Base-by-base conservation (phyloP, 139 green algal species). In the Chlorella sp. region DNA sequence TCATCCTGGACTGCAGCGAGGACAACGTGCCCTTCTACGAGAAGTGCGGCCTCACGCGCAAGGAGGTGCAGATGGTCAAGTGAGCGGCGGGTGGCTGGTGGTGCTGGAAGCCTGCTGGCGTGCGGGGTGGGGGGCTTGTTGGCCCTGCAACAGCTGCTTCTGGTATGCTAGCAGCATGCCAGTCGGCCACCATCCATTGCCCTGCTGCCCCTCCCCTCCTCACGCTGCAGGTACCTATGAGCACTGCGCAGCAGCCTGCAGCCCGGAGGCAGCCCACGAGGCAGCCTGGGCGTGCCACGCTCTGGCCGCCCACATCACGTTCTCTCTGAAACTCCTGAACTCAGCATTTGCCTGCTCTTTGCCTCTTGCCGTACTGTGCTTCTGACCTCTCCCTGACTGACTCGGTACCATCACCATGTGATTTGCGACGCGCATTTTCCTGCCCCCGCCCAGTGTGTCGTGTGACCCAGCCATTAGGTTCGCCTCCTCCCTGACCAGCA, bases 1-100 rank as follows among this genome's bases (percentile, higher is more conserved):
- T 97, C 1, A 98, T 99, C 65, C 88, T 99, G 81, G 96, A 99
- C 87, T 99, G 97, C 88, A 87, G 85, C n/a, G 95, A 99, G 79
- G 71, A 87, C 38, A 98, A 99, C 69, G 88, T 91, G 18, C 15
- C 83, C 0, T 99, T 99, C 85, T 99, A 99, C 75, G 92, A 94
- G 28, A 98, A 98, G 83, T 97, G 92, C 70, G 97, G 97, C 6
- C 91, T 98, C 11, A 85, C 12, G 1, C 68, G 72, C 20, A 99
- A 99, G 83, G 97, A 98, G 71, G 89, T 98, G 39, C 96, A 99
- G n/a, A 75, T 74, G 63, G 78, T 83, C 74, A 81, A 68, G 74
- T 70, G 32, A 81, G 74, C 44, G 0, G 5, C 7, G 28, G n/a
- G n/a, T n/a, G n/a, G n/a, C 23, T 30, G 23, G 23, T 2, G 62